Conservation (phyloP, 805 yeast genomes). For the Candida ovalis region DNA sequence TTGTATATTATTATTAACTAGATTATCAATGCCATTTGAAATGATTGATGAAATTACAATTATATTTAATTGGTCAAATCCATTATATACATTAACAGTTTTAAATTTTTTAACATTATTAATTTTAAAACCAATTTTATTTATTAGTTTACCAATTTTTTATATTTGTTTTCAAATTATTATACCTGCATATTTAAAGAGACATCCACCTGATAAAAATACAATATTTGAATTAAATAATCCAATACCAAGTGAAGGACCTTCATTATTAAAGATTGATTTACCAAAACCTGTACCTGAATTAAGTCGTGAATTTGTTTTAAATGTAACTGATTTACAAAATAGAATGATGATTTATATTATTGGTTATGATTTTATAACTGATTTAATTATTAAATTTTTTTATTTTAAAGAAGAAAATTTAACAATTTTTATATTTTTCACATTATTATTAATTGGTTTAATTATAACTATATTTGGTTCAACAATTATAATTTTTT, state of each 20-base stretch:
- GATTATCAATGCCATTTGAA: slow-evolving; percentile 60
- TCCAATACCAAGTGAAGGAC: slow-evolving; percentile 48
- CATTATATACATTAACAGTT: slow-evolving; percentile 57
- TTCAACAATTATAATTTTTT: slow-evolving; percentile 9
- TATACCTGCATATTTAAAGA: slow-evolving; percentile 60
- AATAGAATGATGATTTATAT: slow-evolving; percentile 72
- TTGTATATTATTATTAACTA: slow-evolving; percentile 55
- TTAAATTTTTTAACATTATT: slow-evolving; percentile 34
- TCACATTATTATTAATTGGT: slow-evolving; percentile 25
- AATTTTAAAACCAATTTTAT: slow-evolving; percentile 57
- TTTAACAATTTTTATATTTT: slow-evolving; percentile 49
- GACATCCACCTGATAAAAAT: slow-evolving; percentile 59
- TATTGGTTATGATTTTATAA: slow-evolving; percentile 53
- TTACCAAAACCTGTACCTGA: slow-evolving; percentile 74
- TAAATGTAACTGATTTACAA: slow-evolving; percentile 81
- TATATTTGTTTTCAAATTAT: slow-evolving; percentile 51
- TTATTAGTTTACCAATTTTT: slow-evolving; percentile 52
- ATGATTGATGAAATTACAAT: slow-evolving; percentile 52
- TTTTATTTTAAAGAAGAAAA: slow-evolving; percentile 63
- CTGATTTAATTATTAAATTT: slow-evolving; percentile 47
- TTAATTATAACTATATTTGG: slow-evolving; percentile 28
- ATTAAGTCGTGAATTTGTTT: slow-evolving; percentile 68
- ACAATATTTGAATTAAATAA: slow-evolving; percentile 29
- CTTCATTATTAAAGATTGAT: slow-evolving; percentile 44
- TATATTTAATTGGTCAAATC: slow-evolving; percentile 62